These are phyloP conservation scores for Penicillium sp. DNA, from an alignment of 2,329 filamentous ascomycete genomes.

Conservation along the genomic window DNA sequence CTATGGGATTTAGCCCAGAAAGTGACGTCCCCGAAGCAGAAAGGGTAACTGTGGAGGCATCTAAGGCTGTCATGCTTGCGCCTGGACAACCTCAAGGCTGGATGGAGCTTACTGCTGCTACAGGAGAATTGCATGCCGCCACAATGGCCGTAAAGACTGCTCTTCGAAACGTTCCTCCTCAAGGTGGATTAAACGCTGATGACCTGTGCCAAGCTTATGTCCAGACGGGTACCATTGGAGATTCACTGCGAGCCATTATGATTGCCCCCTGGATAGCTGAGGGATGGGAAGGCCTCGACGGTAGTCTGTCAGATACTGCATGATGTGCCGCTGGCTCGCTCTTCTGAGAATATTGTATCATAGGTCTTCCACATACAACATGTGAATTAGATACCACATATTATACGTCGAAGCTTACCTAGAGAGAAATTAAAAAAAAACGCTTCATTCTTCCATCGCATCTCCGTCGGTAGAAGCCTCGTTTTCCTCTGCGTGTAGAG, in stretches of 20 bases:
- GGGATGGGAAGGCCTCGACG: conserved; percentile 57
- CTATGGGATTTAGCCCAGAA: conserved; percentile 48
- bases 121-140: conserved; percentile 54
- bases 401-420: background rate
- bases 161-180: conserved; percentile 66
- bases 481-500: conserved; percentile 13
- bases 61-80: conserved; percentile 73
- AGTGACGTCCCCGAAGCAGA: conserved; percentile 42
- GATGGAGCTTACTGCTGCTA: conserved; percentile 65
- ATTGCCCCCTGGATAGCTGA: conserved; percentile 72
- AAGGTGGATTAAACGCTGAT: conserved; percentile 62
- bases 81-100: conserved; percentile 78
- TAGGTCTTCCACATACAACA: background rate
- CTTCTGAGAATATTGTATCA: conserved; percentile 5
- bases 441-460: conserved; percentile 9
- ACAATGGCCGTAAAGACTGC: conserved; percentile 83
- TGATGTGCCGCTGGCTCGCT: conserved; percentile 15
- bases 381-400: conserved; percentile 6
- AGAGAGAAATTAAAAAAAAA: conserved; percentile 1
- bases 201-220: conserved; percentile 72
- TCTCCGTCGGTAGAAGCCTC: conserved; percentile 31
- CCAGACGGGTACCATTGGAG: conserved; percentile 64
- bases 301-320: conserved; percentile 24
- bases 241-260: conserved; percentile 74
- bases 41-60: conserved; percentile 60